Base-by-base conservation (phyloP, 2,329 filamentous ascomycete species). In the Colletotrichum somersetense region DNA sequence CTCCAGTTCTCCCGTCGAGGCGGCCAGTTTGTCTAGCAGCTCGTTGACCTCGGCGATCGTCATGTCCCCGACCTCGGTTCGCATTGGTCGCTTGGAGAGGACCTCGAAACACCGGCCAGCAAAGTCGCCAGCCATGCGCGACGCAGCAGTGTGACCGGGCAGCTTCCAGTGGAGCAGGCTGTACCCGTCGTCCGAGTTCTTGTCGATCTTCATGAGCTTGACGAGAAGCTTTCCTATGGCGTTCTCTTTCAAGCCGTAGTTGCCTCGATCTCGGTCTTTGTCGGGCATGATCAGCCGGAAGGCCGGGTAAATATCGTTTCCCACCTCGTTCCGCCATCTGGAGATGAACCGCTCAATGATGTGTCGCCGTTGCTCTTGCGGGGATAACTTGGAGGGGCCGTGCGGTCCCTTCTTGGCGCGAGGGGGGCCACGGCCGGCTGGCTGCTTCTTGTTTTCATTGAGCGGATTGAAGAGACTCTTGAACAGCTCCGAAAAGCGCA, bases 201-300 rank as follows among this genome's bases (percentile, higher is more conserved):
- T 93, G 83, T 95, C 92, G 77, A 99, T 97, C 79, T 95, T 96
- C 86, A 97, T 92, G 50, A 97, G 88, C 79, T 95, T 96, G 71
- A 98, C 93, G n/a, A 98, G 85, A 26, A 98, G 84, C 79, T 95
- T 97, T 12, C 92, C 96, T 72, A 99, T 95, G 6, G 91, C 89
- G 79, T 92, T 95, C 84, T 99, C 96, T 79, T 98, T 98, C 52
- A 99, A 85, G 0, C 96, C 94, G 78, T 98, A 99, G 85, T 97
- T 95, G 23, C 93, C 92, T 59, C 96, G 90, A 77, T 98, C 95
- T 50, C 95, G 90, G 78, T 99, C 96, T 79, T 97, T 97, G 77
- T 97, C 94, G 0, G 96, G 95, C 4, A 98, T 87, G 69, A 98
- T 97, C 58, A 99, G 88, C 26, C 96, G 91, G 81, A 99, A 89